Percentiles rank a stretch among this genome's conserved stretches.
phyloP scores from a whole-genome alignment of 1,284 basidiomycete species.

The Ustilago bromivora region DNA sequence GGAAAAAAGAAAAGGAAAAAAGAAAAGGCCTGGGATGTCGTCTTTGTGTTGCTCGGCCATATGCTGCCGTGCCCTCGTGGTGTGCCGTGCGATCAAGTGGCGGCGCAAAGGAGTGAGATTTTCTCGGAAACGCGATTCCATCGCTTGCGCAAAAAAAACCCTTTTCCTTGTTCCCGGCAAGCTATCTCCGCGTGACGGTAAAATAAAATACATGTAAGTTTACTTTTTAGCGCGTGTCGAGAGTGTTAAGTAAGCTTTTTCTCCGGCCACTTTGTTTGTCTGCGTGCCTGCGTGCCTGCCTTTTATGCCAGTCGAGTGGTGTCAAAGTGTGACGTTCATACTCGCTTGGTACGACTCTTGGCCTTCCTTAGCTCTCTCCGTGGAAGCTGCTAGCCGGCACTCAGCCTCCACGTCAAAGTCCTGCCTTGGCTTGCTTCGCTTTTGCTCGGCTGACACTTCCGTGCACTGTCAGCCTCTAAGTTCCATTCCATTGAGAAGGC shows the following conservation, averaged over 20 bases:
- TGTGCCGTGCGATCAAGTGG: background rate
- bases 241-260: conserved; percentile 13
- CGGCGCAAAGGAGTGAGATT: background rate
- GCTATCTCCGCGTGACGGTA: conserved; percentile 3
- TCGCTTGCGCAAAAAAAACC: conserved; percentile 3
- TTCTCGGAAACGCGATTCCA: conserved; percentile 7
- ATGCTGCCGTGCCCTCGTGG: background rate
- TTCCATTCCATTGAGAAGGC: background rate
- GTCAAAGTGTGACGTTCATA: conserved; percentile 7
- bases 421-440: background rate
- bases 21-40: no score
- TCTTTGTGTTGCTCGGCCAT: background rate
- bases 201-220: background rate
- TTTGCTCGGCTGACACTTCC: conserved; percentile 8
- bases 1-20: no score
- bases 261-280: background rate
- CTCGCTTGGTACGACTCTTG: conserved; percentile 6
- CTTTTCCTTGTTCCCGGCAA: background rate
- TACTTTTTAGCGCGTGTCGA: conserved; percentile 5
- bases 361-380: conserved; percentile 1
- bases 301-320: background rate
- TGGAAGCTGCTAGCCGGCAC: conserved; percentile 2
- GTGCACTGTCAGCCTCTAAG: background rate
- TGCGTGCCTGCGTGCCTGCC: conserved; percentile 2
- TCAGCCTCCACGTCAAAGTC: background rate